These are phyloP conservation scores for Sarocladium oryzae DNA, from an alignment of 2,329 filamentous ascomycete genomes.

Conservation along the genomic window DNA sequence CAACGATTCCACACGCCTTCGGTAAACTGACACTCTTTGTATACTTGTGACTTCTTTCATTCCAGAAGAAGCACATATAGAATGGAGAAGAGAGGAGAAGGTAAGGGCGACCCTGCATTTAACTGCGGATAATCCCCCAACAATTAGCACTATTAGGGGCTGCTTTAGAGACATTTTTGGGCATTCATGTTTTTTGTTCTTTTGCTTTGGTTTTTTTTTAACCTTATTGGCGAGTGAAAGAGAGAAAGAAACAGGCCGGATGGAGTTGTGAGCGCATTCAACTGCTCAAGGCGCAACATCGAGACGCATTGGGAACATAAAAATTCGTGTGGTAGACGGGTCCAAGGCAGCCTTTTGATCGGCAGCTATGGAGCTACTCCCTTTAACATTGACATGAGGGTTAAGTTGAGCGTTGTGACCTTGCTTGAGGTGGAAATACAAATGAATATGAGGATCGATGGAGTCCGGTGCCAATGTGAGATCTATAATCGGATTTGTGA, in stretches of 20 bases:
- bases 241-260: neutral
- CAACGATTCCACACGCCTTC: constrained; percentile 1
- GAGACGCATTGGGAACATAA: too few species aligned
- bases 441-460: too few species aligned
- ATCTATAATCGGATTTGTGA: too few species aligned
- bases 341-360: too few species aligned
- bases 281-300: constrained; percentile 1
- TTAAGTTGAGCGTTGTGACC: too few species aligned
- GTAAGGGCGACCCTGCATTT: constrained; percentile 7
- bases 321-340: too few species aligned
- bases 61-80: neutral
- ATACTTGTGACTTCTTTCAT: neutral
- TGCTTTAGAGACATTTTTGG: neutral
- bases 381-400: neutral
- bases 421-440: too few species aligned
- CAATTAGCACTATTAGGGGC: neutral
- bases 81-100: neutral
- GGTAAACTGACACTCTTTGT: neutral
- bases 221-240: too few species aligned
- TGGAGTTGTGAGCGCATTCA: constrained; percentile 8
- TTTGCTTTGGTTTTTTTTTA: neutral
- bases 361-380: neutral
- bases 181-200: too few species aligned
- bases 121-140: neutral
- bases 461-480: too few species aligned